A percentile compares a stretch with the other conserved stretches of the same genome.
Conservation (phyloP, 108 stramenopile species). For the Nitzschia sp. region DNA sequence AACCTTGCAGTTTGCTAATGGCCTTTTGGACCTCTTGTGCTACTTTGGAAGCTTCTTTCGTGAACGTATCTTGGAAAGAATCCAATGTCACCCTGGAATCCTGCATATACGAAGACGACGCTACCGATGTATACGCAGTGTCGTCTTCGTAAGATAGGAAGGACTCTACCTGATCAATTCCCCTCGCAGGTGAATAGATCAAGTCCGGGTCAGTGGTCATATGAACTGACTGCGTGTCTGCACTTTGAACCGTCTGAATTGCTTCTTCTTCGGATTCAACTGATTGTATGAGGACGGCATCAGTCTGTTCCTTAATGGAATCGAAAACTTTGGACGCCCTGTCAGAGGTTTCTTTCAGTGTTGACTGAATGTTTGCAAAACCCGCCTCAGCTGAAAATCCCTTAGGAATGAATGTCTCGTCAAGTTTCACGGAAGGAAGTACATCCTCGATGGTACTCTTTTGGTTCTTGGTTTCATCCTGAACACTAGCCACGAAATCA, state of each 20-base stretch:
- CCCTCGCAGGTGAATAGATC: neutral
- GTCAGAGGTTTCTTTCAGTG: neutral
- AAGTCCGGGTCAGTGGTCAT: neutral
- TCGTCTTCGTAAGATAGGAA: slow-evolving; percentile 8
- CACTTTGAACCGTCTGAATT: neutral
- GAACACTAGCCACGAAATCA: neutral
- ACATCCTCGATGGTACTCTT: neutral
- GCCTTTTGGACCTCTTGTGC: neutral
- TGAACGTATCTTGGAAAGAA: slow-evolving; percentile 6
- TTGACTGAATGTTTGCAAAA: neutral
- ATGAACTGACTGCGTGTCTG: neutral
- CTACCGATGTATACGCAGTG: neutral
- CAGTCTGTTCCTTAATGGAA: neutral
- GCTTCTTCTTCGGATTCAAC: neutral
- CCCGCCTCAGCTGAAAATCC: neutral
- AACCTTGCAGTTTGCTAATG: neutral
- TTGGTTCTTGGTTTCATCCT: neutral
- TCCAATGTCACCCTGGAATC: neutral
- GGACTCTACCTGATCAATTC: neutral
- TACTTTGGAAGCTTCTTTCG: neutral
- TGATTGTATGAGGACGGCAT: neutral
- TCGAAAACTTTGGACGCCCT: neutral
- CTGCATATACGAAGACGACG: neutral
- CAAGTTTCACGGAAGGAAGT: neutral
- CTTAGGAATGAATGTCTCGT: neutral